Evolutionary conservation across 2,329 filamentous ascomycete genomes (phyloP).

Genomic region (Cytospora leucostoma): DNA sequence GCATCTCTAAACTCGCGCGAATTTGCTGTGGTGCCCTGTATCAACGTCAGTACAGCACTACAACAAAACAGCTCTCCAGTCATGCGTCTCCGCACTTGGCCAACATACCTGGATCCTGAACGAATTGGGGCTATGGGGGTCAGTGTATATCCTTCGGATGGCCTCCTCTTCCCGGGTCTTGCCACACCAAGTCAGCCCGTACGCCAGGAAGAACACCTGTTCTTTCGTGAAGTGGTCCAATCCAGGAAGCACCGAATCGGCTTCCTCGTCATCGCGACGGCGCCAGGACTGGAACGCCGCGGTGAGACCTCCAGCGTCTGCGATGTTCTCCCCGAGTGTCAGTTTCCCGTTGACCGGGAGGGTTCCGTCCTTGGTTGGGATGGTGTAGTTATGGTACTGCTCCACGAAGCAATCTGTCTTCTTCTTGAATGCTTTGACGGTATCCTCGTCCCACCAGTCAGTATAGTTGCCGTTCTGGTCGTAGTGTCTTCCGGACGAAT

Average conservation of each 20-base stretch:
- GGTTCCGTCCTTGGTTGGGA: conserved; percentile 56
- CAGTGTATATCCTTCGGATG: conserved; percentile 58
- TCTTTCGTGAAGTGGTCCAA: conserved; percentile 64
- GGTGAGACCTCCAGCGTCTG: conserved; percentile 67
- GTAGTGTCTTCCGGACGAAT: conserved; percentile 65
- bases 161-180: conserved; percentile 62
- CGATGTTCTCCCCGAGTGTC: conserved; percentile 71
- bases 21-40: conserved; percentile 58
- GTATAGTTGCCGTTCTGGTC: conserved; percentile 66
- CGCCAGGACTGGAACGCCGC: conserved; percentile 68
- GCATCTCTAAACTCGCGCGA: conserved; percentile 67
- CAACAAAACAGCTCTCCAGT: neutral
- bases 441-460: conserved; percentile 67
- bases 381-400: conserved; percentile 65
- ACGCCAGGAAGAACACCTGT: conserved; percentile 70
- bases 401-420: conserved; percentile 66
- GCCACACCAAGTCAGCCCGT: conserved; percentile 66
- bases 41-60: neutral
- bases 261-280: conserved; percentile 52
- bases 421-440: conserved; percentile 58
- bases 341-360: conserved; percentile 63
- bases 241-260: conserved; percentile 59
- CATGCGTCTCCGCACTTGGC: neutral
- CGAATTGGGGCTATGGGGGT: conserved; percentile 66
- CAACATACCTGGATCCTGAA: conserved; percentile 56